Percentiles rank a stretch among this genome's conserved stretches.
phyloP scores from a whole-genome alignment of 192 early-diverging fungal genomes.

The Entomortierella chlamydospora region DNA sequence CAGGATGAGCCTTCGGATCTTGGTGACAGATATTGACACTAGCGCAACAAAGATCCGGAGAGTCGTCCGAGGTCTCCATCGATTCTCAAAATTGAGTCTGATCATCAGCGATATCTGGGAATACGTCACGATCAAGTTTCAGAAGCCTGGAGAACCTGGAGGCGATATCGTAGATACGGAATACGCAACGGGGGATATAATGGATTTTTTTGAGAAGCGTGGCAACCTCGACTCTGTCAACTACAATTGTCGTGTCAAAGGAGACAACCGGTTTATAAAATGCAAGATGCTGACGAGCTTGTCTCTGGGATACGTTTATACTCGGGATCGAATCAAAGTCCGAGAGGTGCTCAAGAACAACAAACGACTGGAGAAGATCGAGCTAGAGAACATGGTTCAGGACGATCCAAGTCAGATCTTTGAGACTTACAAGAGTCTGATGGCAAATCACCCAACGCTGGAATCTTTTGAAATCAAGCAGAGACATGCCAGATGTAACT shows the following conservation, averaged over 20 bases:
- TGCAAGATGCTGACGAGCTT: constrained; percentile 7
- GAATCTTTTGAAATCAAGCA: constrained; percentile 9
- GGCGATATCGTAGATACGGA: constrained; percentile 19
- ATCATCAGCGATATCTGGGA: constrained; percentile 11
- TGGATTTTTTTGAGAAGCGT: constrained; percentile 13
- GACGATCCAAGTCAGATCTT: constrained; percentile 48
- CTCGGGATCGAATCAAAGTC: constrained; percentile 16
- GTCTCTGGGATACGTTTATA: neutral
- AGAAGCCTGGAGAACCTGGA: constrained; percentile 9
- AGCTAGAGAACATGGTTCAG: constrained; percentile 4
- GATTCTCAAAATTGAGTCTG: constrained; percentile 21
- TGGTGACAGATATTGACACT: constrained; percentile 24
- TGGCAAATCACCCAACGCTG: constrained; percentile 23
- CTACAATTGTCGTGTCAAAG: neutral
- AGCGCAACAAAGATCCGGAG: neutral
- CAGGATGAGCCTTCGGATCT: constrained; percentile 9
- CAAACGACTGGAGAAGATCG: constrained; percentile 5
- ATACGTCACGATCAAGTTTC: constrained; percentile 17
- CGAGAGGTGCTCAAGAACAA: constrained; percentile 28
- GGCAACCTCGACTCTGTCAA: constrained; percentile 14
- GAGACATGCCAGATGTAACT: neutral
- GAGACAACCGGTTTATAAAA: constrained; percentile 3
- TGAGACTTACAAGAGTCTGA: constrained; percentile 21
- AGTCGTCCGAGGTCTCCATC: constrained; percentile 18
- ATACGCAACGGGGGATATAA: neutral